Percentiles rank a stretch among this genome's conserved stretches.
Conservation (phyloP, 805 yeast species). For the Ogataea haglerorum region DNA sequence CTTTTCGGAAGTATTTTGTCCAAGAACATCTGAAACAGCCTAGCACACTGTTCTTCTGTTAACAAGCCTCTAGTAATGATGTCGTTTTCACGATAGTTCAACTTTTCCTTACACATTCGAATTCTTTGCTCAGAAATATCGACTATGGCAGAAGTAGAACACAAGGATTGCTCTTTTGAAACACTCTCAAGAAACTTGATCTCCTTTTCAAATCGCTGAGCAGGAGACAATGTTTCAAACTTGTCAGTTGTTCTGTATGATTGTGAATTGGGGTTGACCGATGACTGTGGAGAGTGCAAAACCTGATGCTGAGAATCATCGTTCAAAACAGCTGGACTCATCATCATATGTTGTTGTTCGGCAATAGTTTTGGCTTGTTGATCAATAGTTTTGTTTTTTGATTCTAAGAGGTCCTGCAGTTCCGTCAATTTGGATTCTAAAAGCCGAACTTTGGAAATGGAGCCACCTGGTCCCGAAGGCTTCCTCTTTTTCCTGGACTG, state of each 20-base stretch:
- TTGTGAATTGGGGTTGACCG: constrained; percentile 1
- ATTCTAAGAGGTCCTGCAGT: constrained; percentile 13
- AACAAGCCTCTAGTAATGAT: constrained; percentile 57
- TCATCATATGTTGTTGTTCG: constrained; percentile 8
- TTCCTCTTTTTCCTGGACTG: constrained; percentile 49
- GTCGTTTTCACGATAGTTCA: constrained; percentile 36
- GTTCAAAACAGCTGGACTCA: not conserved
- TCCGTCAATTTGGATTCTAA: constrained; percentile 27
- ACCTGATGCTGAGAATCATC: not conserved
- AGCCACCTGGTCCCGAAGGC: constrained; percentile 13
- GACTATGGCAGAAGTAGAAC: constrained; percentile 45
- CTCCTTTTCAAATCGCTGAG: constrained; percentile 38
- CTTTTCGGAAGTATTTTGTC: constrained; percentile 42
- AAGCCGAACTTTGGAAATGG: constrained; percentile 20
- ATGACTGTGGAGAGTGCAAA: not conserved
- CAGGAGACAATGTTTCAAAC: too few species aligned
- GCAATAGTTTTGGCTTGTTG: constrained; percentile 11
- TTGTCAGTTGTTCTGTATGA: constrained; percentile 15
- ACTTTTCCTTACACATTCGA: constrained; percentile 28
- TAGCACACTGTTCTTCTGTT: constrained; percentile 54
- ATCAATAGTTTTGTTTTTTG: constrained; percentile 9
- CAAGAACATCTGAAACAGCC: constrained; percentile 50
- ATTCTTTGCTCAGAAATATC: constrained; percentile 42
- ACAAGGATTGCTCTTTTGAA: constrained; percentile 35
- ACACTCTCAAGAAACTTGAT: constrained; percentile 35